Evolutionary conservation across 352 stramenopile genomes (phyloP).

Genomic region (Globisporangium megalacanthum): DNA sequence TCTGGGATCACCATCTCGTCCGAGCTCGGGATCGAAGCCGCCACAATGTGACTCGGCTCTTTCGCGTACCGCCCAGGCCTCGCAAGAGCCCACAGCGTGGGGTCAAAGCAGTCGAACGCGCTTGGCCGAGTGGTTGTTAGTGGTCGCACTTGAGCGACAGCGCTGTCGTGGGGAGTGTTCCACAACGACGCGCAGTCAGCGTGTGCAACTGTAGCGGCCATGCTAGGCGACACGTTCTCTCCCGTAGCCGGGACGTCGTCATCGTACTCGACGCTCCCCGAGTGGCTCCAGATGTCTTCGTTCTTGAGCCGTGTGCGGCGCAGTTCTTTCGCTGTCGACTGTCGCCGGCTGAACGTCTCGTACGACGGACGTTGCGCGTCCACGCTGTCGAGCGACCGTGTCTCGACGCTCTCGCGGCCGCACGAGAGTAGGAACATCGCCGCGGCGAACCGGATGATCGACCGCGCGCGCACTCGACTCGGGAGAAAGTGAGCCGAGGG

Average conservation of each 20-base stretch:
- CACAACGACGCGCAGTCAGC: conserved; percentile 1
- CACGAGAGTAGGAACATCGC: conserved; percentile 35
- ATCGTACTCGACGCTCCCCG: conserved; percentile 14
- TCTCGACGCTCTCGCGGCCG: conserved; percentile 21
- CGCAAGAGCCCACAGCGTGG: conserved; percentile 14
- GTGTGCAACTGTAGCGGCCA: not conserved
- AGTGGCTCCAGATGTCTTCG: conserved; percentile 17
- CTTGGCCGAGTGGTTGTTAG: conserved; percentile 2
- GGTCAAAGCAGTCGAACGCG: conserved; percentile 6
- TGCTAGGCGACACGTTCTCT: too few species aligned
- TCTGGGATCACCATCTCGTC: conserved; percentile 70
- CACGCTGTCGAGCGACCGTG: conserved; percentile 3
- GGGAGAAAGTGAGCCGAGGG: too few species aligned
- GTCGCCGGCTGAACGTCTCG: conserved; percentile 15
- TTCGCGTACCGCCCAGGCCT: conserved; percentile 12
- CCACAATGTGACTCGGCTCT: not conserved
- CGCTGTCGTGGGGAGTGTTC: conserved; percentile 28
- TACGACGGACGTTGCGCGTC: conserved; percentile 11
- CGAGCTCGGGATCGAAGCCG: not conserved
- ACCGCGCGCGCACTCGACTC: too few species aligned
- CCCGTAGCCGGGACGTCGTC: not conserved
- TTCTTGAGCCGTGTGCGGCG: conserved; percentile 8
- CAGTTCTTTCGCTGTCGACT: conserved; percentile 10
- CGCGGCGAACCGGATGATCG: too few species aligned
- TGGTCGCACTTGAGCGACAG: conserved; percentile 18